phyloP scores from a whole-genome alignment of 305 asterid species.

The Rubia balearica region DNA sequence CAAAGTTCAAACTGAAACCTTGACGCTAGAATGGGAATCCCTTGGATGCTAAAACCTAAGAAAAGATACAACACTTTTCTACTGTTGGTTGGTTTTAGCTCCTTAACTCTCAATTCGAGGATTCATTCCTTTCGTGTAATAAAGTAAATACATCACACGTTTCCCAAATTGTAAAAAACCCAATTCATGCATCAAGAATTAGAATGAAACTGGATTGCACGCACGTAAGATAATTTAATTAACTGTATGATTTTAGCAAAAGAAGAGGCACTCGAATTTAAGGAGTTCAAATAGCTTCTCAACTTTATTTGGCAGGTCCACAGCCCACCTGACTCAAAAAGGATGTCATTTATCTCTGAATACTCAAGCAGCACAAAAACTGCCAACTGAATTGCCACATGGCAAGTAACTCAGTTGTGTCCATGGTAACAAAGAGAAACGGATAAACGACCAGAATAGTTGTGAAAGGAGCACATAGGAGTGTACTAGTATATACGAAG shows the following conservation, averaged over 20 bases:
- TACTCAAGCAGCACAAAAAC: not conserved
- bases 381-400: not conserved
- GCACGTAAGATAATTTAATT: not conserved
- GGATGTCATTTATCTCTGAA: not conserved
- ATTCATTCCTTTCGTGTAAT: no score
- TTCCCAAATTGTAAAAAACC: not conserved
- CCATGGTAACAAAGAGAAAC: not conserved
- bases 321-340: not conserved
- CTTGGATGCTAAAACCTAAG: not conserved
- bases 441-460: not conserved
- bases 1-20: constrained; percentile 5
- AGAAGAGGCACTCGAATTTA: not conserved
- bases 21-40: not conserved
- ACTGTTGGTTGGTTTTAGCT: not conserved
- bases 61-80: not conserved
- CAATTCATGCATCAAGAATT: not conserved
- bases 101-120: not conserved
- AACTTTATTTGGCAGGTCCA: not conserved
- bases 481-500: not conserved
- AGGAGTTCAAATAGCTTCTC: not conserved
- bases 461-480: not conserved
- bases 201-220: not conserved
- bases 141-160: not conserved
- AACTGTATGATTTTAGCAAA: not conserved
- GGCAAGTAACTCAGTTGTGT: not conserved